A percentile compares a stretch with the other conserved stretches of the same genome.
phyloP scores from a whole-genome alignment of 2,329 filamentous ascomycete species.

The Claviceps pazoutovae region DNA sequence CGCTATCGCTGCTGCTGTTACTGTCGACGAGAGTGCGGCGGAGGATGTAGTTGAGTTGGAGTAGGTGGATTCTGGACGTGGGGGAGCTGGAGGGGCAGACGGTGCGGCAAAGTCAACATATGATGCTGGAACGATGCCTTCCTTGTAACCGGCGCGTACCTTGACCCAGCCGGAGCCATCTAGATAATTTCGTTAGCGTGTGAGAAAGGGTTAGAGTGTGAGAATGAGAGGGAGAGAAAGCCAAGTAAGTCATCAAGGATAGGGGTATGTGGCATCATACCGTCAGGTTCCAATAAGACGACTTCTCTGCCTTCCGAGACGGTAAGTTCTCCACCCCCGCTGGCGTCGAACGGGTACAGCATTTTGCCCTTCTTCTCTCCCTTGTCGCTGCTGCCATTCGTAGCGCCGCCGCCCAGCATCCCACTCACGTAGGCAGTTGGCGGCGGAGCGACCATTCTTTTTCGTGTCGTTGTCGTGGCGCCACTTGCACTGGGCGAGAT shows the following conservation, averaged over 20 bases:
- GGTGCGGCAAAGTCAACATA: constrained; percentile 60
- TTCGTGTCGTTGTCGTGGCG: constrained; percentile 26
- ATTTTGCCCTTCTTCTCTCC: constrained; percentile 61
- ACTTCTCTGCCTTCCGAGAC: constrained; percentile 70
- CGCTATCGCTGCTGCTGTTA: neutral
- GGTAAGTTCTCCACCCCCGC: constrained; percentile 66
- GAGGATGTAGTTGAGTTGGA: constrained; percentile 49
- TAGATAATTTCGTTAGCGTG: constrained; percentile 20
- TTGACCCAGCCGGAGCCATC: constrained; percentile 89
- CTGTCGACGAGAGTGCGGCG: constrained; percentile 16
- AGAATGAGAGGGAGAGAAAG: neutral
- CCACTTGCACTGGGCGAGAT: constrained; percentile 15
- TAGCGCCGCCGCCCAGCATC: constrained; percentile 35
- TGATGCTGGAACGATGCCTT: constrained; percentile 75
- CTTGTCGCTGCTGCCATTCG: constrained; percentile 24
- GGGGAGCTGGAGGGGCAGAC: constrained; percentile 25
- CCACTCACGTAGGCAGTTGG: constrained; percentile 67
- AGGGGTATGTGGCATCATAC: constrained; percentile 30
- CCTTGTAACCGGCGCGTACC: constrained; percentile 58
- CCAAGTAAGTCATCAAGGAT: neutral
- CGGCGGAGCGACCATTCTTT: constrained; percentile 74
- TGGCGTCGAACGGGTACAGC: constrained; percentile 76
- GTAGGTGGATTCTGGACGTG: constrained; percentile 60
- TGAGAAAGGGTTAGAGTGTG: neutral
- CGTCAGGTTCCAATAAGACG: constrained; percentile 69